Evolutionary conservation across 169 alveolate species (phyloP), one percentile per base, ranked within the genome.

Genomic region (Plasmodium vinckei): DNA sequence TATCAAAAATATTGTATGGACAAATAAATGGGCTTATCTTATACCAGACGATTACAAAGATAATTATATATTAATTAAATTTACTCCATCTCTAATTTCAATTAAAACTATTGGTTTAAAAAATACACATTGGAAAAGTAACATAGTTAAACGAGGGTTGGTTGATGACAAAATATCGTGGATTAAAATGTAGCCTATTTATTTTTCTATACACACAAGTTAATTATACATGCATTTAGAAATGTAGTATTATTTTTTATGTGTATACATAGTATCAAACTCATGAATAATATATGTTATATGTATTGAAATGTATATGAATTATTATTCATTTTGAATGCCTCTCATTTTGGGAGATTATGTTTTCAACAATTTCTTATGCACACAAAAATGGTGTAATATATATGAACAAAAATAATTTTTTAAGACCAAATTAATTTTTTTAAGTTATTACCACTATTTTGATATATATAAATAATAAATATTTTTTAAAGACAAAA

Each of bases 91-190:
- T 63, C 23, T 47, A 13, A 49, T 77, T 5, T 77, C 75, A 5
- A 47, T 77, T 15, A 77, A 77, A 77, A 77, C 77, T 2, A 77
- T 77, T 19, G 88, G 88, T 44, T 47, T 77, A 51, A 77, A 77
- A 25, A 64, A 77, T 25, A 47, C 63, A 15, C 88, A 77, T 21
- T 77, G 88, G 88, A 61, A 64, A 42, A 77, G 77, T 64, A 77
- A 77, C 46, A 77, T 64, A 19, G 88, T 77, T 25, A 67, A 53
- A 15, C 39, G 77, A 21, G 47, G 49, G 13, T 46, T 77, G 12
- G 27, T 44, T 46, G 33, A 77, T 64, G 77, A 77, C 42, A 77
- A 77, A 27, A 19, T 77, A 42, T 33, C 88, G 7, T 77, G 88
- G 88, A 69, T 77, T n/a, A 77, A 77, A 69, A 17, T 44, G 0